Base-by-base conservation (phyloP, 192 early-diverging fungal genomes). In the Umbelopsis sp. region DNA sequence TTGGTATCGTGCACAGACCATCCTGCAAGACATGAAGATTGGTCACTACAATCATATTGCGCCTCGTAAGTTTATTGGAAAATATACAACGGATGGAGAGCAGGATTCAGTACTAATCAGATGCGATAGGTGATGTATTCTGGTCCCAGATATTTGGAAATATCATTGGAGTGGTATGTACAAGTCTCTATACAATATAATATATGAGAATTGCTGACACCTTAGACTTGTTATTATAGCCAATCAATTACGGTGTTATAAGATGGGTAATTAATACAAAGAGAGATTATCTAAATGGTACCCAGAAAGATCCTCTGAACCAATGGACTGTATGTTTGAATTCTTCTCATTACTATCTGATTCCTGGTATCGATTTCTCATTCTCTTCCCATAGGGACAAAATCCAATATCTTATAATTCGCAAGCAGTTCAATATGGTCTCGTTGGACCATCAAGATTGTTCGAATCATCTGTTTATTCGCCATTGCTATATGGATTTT, bases 1-100 rank as follows among this genome's bases (percentile, higher is more conserved):
- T 52, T 81, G 80, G 80, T 81, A 81, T 69, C 80, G 80, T 52
- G 80, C 80, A 11, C 80, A 81, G 51, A 73, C 70, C 38, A 81
- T 81, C 21, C 56, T 81, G 32, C 66, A 68, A 44, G 66, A 68
- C 21, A 68, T 68, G 66, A 68, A 68, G 20, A 45, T 68, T 26
- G 66, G 66, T 17, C 66, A 68, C 66, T 68, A 68, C 26, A 49
- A 50, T 22, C 66, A 68, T 50, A 29, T 68, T n/a, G 44, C 66
- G 7, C 66, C 66, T 62, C 56, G 56, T 62, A 62, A 62, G 56
- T 62, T 62, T 62, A n/a, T 26, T n/a, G 12, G 17, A n/a, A 14
- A 32, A 7, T 34, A 31, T 3, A 1, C 10, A 31, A 5, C 32
- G 1, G 12, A 7, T 12, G 1, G 25, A n/a, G 31, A n/a, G 31